Evolutionary conservation across 805 yeast species (phyloP).

Genomic region (Myxozyma udenii): DNA sequence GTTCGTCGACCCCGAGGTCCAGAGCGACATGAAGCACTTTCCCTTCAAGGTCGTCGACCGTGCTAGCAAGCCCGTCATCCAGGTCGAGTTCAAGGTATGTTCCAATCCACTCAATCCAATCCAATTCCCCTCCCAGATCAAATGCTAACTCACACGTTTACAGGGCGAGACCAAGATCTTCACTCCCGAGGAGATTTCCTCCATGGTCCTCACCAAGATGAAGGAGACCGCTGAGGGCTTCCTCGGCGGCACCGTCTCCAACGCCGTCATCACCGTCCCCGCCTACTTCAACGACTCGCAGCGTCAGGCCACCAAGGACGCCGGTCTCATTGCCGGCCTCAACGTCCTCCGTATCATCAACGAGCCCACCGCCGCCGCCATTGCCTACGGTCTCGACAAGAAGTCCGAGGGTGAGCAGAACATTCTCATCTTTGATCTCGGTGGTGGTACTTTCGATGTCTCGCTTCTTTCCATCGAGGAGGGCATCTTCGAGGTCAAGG

Average conservation of each 20-base stretch:
- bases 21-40: slow-evolving; percentile 77
- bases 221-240: slow-evolving; percentile 88
- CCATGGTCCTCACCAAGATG: slow-evolving; percentile 91
- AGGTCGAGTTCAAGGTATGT: slow-evolving; percentile 69
- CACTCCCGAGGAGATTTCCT: slow-evolving; percentile 92
- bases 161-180: slow-evolving; percentile 75
- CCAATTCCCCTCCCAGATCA: neutral
- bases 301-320: slow-evolving; percentile 97
- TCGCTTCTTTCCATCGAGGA: slow-evolving; percentile 89
- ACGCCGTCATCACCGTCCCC: slow-evolving; percentile 95
- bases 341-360: slow-evolving; percentile 92
- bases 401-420: slow-evolving; percentile 74
- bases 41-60: slow-evolving; percentile 79
- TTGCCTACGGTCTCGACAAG: slow-evolving; percentile 88
- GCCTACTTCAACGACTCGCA: slow-evolving; percentile 97
- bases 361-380: slow-evolving; percentile 98
- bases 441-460: slow-evolving; percentile 99
- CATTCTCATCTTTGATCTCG: slow-evolving; percentile 90
- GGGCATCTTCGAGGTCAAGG: slow-evolving; percentile 95
- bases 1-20: slow-evolving; percentile 74
- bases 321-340: slow-evolving; percentile 94
- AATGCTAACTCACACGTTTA: neutral
- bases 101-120: neutral
- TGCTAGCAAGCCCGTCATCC: slow-evolving; percentile 80
- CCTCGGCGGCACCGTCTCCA: slow-evolving; percentile 78